Percentiles rank a stretch among this genome's conserved stretches.
phyloP scores from a whole-genome alignment of 1,139 yeast genomes.

The Sugiyamaella paludigena region DNA sequence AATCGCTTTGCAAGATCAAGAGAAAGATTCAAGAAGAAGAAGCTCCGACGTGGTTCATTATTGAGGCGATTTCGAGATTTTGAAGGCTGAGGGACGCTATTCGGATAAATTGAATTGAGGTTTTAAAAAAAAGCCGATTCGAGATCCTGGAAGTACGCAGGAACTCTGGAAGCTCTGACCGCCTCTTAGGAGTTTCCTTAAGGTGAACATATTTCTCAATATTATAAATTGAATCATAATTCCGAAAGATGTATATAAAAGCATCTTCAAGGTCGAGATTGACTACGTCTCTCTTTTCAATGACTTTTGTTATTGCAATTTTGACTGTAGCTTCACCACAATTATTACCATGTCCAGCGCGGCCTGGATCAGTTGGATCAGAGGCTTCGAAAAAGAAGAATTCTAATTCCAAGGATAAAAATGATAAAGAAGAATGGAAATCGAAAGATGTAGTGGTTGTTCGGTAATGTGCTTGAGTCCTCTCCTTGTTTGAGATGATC shows the following conservation, averaged over 20 bases:
- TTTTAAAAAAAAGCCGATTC: too few relatives aligned
- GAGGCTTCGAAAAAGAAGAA: constrained; percentile 14
- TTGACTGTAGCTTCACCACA: constrained; percentile 69
- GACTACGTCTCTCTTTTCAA: constrained; percentile 66
- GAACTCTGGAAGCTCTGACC: too few relatives aligned
- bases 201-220: neutral
- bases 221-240: neutral
- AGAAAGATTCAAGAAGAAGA: too few relatives aligned
- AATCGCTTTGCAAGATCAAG: too few relatives aligned
- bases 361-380: constrained; percentile 31
- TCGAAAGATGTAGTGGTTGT: constrained; percentile 17
- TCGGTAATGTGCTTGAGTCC: neutral
- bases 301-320: constrained; percentile 73
- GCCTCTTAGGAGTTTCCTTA: too few relatives aligned
- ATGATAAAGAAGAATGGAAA: constrained; percentile 13
- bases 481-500: too few relatives aligned
- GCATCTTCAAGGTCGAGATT: constrained; percentile 56
- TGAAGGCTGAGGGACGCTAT: too few relatives aligned
- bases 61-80: too few relatives aligned
- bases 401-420: constrained; percentile 6
- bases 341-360: constrained; percentile 73
- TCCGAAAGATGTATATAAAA: constrained; percentile 43
- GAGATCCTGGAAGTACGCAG: too few relatives aligned
- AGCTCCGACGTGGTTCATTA: too few relatives aligned
- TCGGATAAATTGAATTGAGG: too few relatives aligned